Base-by-base conservation (phyloP, 805 yeast species). In the Scheffersomyces amazonensis region DNA sequence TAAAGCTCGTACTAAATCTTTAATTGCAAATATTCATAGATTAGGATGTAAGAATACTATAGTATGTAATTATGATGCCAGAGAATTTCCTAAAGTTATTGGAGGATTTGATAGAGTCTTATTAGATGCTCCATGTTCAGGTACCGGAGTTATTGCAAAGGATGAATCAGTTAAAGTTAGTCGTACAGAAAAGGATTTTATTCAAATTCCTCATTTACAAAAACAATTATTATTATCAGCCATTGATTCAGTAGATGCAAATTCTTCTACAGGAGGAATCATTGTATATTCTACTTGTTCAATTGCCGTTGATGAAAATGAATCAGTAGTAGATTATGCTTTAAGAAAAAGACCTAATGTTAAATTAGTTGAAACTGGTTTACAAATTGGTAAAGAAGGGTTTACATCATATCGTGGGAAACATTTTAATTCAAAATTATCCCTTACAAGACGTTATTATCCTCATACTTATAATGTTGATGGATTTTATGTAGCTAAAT, bases 391-490 rank as follows among this genome's bases (percentile, higher is more conserved):
- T 64, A 89, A 88, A 57, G 95, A 87, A 53, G 99, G 98, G 5
- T 93, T 91, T 68, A 82, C 95, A 4, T 81, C 90, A 28, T 93
- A 75, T 71, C 77, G 98, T 61, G 99, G 99, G 35, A 91, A 90
- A 65, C 86, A 79, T 40, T 93, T 90, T 73, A 81, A 85, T 59
- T 76, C 87, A 31, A 78, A 78, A 50, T 62, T 93, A 39, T 77
- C 79, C 35, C 68, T 91, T 52, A 90, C 98, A 2, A 81, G 96
- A 72, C 81, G 99, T 64, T 93, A 91, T 66, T 93, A 93, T 62
- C 99, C 99, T 39, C 99, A 93, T 67, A 90, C 96, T 19, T 93
- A 93, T 61, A 93, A 93, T 62, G 99, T 93, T 39, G 99, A 93
- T 66, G 99, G 99, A 17, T 93, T 93, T 76, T 93, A 71, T 63